Base-by-base conservation (phyloP, 2,329 filamentous ascomycete genomes). In the Fusarium illudens region DNA sequence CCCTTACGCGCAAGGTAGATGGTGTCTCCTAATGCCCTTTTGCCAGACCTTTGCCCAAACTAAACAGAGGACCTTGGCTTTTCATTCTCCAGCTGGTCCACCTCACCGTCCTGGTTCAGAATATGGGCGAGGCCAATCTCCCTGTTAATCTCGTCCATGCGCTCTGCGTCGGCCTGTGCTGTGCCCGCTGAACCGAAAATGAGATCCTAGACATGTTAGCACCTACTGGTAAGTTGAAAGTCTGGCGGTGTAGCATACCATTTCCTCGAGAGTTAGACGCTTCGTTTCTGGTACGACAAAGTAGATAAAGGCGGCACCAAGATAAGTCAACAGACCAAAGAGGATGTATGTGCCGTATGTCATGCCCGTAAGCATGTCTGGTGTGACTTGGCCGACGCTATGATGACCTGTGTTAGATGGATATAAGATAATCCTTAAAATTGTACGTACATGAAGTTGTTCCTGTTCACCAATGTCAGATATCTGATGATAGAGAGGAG, bases 261-360 rank as follows among this genome's bases (percentile, higher is more conserved):
- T 87, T 71, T 90, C 89, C 70, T 91, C 89, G 0, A 91, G 81
- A 0, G 86, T 87, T 2, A 90, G 76, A 0, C 87, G 82, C 73
- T 89, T 90, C 0, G 89, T 90, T 76, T 91, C 88, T 0, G 88
- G 88, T 4, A 89, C 89, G 70, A 88, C 84, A 73, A 88, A 87
- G 79, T 84, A 90, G 42, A 90, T 84, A 46, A 89, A 87, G 0
- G 78, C 83, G 0, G 88, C 89, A 4, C 89, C 90, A 0, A 89
- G 65, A 58, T 85, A 87, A 0, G 87, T 91, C 15, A 93, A 68
- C 0, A 89, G 58, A 0, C 90, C 90, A 61, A 93, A 93, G 13
- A 93, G 79, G 57, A 93, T 87, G 62, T 91, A 93, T 0, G 91
- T 92, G 13, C 90, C 90, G 64, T 91, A 93, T 0, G 82, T 86